A percentile compares a stretch with the other conserved stretches of the same genome.
These are phyloP conservation scores for Phytopythium ostracodes DNA, from an alignment of 352 stramenopile genomes.

Conservation along the genomic window DNA sequence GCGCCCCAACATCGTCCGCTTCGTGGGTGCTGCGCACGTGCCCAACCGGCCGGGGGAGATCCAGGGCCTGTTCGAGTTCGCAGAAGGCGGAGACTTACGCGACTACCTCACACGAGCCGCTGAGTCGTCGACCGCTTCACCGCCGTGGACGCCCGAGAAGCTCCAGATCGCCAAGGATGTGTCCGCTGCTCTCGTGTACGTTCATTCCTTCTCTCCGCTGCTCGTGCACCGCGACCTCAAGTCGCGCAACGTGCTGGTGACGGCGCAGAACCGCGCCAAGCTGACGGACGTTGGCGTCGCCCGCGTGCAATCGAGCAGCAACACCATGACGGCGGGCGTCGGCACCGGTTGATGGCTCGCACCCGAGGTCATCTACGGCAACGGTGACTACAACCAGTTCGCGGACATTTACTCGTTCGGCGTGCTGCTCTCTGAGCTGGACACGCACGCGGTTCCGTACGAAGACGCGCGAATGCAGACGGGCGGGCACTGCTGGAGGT, in stretches of 20 bases:
- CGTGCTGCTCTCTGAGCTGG: conserved; percentile 9
- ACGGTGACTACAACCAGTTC: neutral
- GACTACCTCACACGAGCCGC: conserved; percentile 22
- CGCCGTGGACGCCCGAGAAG: conserved; percentile 20
- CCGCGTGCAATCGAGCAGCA: neutral
- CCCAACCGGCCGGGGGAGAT: conserved; percentile 32
- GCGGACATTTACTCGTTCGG: conserved; percentile 13
- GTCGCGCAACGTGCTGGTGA: conserved; percentile 18
- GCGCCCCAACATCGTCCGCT: conserved; percentile 58
- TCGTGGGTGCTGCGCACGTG: conserved; percentile 62
- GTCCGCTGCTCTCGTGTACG: conserved; percentile 38
- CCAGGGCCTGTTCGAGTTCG: conserved; percentile 67
- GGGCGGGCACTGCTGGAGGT: conserved; percentile 4
- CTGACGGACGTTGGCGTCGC: conserved; percentile 20
- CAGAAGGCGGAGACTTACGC: conserved; percentile 50
- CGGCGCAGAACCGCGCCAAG: conserved; percentile 8
- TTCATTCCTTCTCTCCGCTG: conserved; percentile 30
- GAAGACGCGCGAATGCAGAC: neutral
- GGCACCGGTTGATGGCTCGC: conserved; percentile 17
- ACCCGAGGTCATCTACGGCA: conserved; percentile 13
- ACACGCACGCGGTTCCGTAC: conserved; percentile 10
- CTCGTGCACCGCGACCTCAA: conserved; percentile 54
- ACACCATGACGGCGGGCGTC: conserved; percentile 17
- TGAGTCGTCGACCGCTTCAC: neutral
- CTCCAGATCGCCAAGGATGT: conserved; percentile 37